A percentile compares a stretch with the other conserved stretches of the same genome.
Evolutionary conservation across 2,329 filamentous ascomycete genomes (phyloP).

Genomic region (Trichophyton mentagrophytes): DNA sequence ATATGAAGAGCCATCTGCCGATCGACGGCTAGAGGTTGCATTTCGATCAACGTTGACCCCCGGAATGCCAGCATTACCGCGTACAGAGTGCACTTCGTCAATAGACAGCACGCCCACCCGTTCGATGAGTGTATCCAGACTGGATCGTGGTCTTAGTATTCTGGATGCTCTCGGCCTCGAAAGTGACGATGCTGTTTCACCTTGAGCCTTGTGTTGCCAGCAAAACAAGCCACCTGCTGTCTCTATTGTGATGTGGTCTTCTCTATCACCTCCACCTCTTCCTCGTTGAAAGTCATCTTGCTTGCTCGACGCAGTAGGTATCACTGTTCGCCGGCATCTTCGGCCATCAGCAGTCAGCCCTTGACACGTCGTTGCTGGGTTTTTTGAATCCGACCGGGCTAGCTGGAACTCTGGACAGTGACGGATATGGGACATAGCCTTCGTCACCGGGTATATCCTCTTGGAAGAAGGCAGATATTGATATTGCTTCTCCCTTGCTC

Average conservation of each 20-base stretch:
- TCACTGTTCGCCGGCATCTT: conserved; percentile 63
- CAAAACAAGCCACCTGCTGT: conserved; percentile 52
- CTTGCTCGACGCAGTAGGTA: conserved; percentile 31
- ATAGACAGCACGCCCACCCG: conserved; percentile 63
- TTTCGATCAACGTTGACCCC: background rate
- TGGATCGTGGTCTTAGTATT: conserved; percentile 53
- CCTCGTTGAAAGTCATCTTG: conserved; percentile 17
- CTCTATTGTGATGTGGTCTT: conserved; percentile 17
- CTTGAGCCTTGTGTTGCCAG: conserved; percentile 92
- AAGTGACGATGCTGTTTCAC: conserved; percentile 22
- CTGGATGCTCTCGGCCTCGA: conserved; percentile 41
- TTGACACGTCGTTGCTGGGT: conserved; percentile 71
- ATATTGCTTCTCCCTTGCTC: background rate
- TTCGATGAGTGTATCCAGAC: conserved; percentile 76
- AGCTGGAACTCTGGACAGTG: conserved; percentile 72
- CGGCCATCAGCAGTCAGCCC: conserved; percentile 73
- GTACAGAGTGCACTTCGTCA: conserved; percentile 22
- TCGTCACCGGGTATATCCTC: background rate
- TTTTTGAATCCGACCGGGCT: conserved; percentile 68
- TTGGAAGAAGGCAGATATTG: background rate
- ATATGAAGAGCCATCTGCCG: background rate
- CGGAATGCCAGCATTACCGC: background rate
- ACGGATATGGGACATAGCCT: conserved; percentile 50
- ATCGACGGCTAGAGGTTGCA: background rate
- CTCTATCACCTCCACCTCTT: conserved; percentile 15